Evolutionary conservation across 2,329 filamentous ascomycete genomes (phyloP).

Genomic region (Alternaria sp.): DNA sequence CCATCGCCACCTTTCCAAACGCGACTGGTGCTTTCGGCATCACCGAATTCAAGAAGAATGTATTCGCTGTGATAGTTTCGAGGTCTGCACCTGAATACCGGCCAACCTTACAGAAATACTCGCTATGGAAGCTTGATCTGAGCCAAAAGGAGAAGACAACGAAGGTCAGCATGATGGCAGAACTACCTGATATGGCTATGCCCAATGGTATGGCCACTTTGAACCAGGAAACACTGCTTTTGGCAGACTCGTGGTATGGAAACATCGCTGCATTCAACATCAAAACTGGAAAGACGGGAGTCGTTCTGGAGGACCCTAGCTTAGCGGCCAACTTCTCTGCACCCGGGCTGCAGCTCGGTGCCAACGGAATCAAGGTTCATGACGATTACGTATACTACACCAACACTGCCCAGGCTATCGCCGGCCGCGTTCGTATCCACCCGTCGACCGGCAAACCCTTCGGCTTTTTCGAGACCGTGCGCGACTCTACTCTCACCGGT

Average conservation of each 20-base stretch:
- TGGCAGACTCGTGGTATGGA: slow-evolving; percentile 35
- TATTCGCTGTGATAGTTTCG: slow-evolving; percentile 46
- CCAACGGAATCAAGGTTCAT: slow-evolving; percentile 35
- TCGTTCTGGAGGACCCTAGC: slow-evolving; percentile 22
- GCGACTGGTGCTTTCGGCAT: slow-evolving; percentile 47
- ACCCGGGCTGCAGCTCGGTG: slow-evolving; percentile 21
- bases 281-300: slow-evolving; percentile 12
- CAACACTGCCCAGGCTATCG: slow-evolving; percentile 21
- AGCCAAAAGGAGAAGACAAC: not conserved
- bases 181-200: slow-evolving; percentile 20
- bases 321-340: slow-evolving; percentile 21
- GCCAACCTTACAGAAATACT: slow-evolving; percentile 17
- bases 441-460: slow-evolving; percentile 8
- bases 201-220: slow-evolving; percentile 37
- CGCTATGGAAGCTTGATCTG: slow-evolving; percentile 33
- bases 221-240: slow-evolving; percentile 26
- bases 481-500: slow-evolving; percentile 4
- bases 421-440: slow-evolving; percentile 30
- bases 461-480: slow-evolving; percentile 14
- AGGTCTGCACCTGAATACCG: slow-evolving; percentile 13
- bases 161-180: slow-evolving; percentile 24
- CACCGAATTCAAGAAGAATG: slow-evolving; percentile 45
- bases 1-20: slow-evolving; percentile 41
- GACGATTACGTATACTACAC: slow-evolving; percentile 27
- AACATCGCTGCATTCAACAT: slow-evolving; percentile 26